A percentile compares a stretch with the other conserved stretches of the same genome.
Evolutionary conservation across 2,329 filamentous ascomycete species (phyloP).

Genomic region (Penicillium sp.): DNA sequence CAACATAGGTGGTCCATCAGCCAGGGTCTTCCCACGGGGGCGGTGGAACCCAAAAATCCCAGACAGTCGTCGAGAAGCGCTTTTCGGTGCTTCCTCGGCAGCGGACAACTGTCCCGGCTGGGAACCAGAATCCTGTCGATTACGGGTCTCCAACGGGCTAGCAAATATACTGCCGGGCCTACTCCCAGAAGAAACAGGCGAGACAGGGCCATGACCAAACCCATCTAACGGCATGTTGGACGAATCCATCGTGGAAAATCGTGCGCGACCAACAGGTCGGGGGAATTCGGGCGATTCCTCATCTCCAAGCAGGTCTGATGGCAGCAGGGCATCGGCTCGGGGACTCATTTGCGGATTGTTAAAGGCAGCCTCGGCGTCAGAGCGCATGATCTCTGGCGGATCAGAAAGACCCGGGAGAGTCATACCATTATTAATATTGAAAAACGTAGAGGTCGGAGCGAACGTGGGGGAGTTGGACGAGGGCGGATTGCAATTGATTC

Average conservation of each 20-base stretch:
- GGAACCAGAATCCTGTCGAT: constrained; percentile 39
- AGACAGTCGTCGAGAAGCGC: constrained; percentile 55
- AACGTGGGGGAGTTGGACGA: constrained; percentile 56
- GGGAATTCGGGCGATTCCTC: constrained; percentile 47
- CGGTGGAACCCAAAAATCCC: constrained; percentile 59
- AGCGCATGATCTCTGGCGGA: constrained; percentile 40
- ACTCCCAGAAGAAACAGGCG: constrained; percentile 47
- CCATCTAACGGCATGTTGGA: constrained; percentile 32
- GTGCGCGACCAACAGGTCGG: constrained; percentile 27
- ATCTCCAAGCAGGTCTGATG: constrained; percentile 61
- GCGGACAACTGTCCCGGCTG: constrained; percentile 34
- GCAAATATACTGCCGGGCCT: constrained; percentile 47
- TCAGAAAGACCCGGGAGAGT: constrained; percentile 49
- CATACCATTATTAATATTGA: constrained; percentile 65
- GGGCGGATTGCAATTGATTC: constrained; percentile 50
- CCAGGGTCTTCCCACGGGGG: constrained; percentile 61
- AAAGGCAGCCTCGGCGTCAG: constrained; percentile 56
- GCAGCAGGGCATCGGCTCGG: constrained; percentile 60
- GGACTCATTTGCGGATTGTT: constrained; percentile 65
- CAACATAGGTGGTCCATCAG: constrained; percentile 58
- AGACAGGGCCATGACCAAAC: constrained; percentile 41
- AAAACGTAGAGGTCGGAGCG: constrained; percentile 53
- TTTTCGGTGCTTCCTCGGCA: constrained; percentile 39
- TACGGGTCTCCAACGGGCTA: constrained; percentile 47
- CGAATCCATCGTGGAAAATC: constrained; percentile 32